These are phyloP conservation scores for Acacia confusa DNA, from an alignment of 306 rosid species.

Conservation along the genomic window DNA sequence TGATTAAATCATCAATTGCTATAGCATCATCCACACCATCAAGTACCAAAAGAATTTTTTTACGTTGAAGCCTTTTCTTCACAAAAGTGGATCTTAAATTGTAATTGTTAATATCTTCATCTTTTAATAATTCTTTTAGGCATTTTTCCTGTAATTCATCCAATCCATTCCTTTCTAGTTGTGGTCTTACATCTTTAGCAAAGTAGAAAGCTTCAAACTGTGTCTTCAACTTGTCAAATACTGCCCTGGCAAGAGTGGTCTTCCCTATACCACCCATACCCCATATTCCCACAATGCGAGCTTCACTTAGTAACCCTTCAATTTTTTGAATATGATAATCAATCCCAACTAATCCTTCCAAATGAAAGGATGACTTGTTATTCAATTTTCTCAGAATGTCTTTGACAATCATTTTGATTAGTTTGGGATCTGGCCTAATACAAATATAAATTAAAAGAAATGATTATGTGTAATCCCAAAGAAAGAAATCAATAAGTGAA, in stretches of 20 bases:
- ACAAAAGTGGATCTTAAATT: not conserved
- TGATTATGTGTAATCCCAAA: not conserved
- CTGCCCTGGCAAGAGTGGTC: not conserved
- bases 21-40: conserved; percentile 3
- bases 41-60: not conserved
- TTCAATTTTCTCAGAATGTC: not conserved
- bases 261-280: conserved; percentile 7
- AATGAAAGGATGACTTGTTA: not conserved
- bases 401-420: not conserved
- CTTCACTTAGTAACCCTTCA: not conserved
- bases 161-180: not conserved
- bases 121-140: not conserved
- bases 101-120: not conserved
- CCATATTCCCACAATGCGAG: conserved; percentile 9
- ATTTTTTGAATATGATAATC: not conserved
- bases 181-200: not conserved
- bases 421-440: not conserved
- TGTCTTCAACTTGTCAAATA: not conserved
- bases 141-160: not conserved
- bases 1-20: not conserved
- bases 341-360: not conserved
- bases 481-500: not conserved
- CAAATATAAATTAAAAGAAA: not conserved
- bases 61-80: not conserved
- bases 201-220: not conserved